Conservation (phyloP, 768 basidiomycete genomes). For the Pleurotus sapidus region DNA sequence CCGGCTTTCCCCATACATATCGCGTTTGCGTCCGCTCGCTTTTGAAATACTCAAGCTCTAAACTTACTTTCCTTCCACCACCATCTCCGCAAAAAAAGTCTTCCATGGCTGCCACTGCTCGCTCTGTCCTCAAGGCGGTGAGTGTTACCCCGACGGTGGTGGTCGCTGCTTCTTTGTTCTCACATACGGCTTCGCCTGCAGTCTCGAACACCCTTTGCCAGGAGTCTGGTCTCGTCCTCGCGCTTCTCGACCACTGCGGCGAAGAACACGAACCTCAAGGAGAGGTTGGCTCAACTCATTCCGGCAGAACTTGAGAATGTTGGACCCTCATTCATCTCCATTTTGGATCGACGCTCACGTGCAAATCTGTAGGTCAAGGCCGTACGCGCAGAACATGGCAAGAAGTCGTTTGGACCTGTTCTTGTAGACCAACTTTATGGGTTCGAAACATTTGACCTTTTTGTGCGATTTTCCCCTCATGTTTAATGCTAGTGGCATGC, state of each 20-base stretch:
- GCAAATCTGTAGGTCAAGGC: slow-evolving; percentile 62
- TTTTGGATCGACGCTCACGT: not conserved
- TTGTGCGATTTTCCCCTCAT: slow-evolving; percentile 8
- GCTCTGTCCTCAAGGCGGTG: slow-evolving; percentile 36
- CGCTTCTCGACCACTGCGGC: slow-evolving; percentile 62
- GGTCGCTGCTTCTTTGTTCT: not conserved
- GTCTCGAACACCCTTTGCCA: slow-evolving; percentile 50
- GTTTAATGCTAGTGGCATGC: slow-evolving; percentile 62
- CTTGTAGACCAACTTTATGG: slow-evolving; percentile 90
- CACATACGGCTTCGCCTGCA: slow-evolving; percentile 20
- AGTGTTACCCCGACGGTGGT: slow-evolving; percentile 16
- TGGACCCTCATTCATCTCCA: slow-evolving; percentile 14
- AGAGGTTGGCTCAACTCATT: slow-evolving; percentile 91
- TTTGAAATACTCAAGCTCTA: slow-evolving; percentile 16
- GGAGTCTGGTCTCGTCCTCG: slow-evolving; percentile 35
- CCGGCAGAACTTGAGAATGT: slow-evolving; percentile 81
- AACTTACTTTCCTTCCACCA: slow-evolving; percentile 13
- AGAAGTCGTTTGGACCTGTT: slow-evolving; percentile 91
- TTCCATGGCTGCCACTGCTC: slow-evolving; percentile 41
- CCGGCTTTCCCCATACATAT: slow-evolving; percentile 16
- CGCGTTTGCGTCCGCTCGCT: slow-evolving; percentile 11
- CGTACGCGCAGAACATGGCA: slow-evolving; percentile 82
- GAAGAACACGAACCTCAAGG: slow-evolving; percentile 81
- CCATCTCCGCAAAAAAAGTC: slow-evolving; percentile 11
- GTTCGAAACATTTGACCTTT: slow-evolving; percentile 31